Evolutionary conservation across 805 yeast species (phyloP), one percentile per base, ranked within the genome.

Genomic region (Torulaspora indica): DNA sequence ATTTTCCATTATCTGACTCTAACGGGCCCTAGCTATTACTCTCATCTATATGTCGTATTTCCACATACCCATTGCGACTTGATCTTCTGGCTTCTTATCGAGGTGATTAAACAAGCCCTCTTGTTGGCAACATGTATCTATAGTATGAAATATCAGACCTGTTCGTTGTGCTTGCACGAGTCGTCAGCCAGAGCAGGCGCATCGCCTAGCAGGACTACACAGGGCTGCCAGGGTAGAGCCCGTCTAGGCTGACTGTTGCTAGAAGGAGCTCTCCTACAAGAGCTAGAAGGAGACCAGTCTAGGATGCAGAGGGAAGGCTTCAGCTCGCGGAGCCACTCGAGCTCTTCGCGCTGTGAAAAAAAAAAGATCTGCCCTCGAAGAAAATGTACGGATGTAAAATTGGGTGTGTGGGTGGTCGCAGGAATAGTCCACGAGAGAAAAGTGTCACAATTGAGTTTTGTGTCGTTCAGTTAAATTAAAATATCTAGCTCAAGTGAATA

Each of bases 11-110:
- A 20, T 20, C 22, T 20, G 5, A 20, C 22, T 20, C 22, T 20
- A 7, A 3, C 8, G 14, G 34, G 34, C n/a, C 7, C 22, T 15
- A 15, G 14, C 22, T 31, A 31, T 31, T 17, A 31, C 34, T 31
- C 34, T 31, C 34, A 18, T 18, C 14, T n/a, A 6, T 15, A 14
- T 8, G 14, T 31, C 34, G 10, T 31, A 15, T 15, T 31, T 14
- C 34, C 34, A 62, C 67, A 62, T 62, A 62, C 68, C 68, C 68
- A 63, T 63, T 63, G 61, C 55, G 57, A 56, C 55, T 57, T 59
- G 64, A 57, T 58, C 49, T 51, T 47, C 45, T 58, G 65, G 63
- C 58, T 56, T 55, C 47, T 43, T 43, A 43, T 30, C 40, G 15
- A 28, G 14, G 23, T 22, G 6, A 25, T 31, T 28, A 29, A 24